Evolutionary conservation across 2,329 filamentous ascomycete species (phyloP).

Genomic region (Fusarium setosum): DNA sequence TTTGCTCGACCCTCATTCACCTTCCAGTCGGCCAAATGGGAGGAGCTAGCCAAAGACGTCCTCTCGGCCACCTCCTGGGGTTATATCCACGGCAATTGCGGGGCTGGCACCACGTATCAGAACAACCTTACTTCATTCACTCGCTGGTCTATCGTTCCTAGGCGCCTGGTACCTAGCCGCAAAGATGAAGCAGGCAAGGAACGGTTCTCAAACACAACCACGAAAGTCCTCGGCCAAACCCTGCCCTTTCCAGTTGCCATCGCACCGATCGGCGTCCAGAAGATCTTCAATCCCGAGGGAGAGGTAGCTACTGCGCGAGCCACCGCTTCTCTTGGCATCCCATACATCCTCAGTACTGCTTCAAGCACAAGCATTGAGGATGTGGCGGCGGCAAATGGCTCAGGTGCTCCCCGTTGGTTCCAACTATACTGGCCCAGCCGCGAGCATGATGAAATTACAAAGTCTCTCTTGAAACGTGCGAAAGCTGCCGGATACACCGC

Average conservation of each 20-base stretch:
- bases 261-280: constrained; percentile 10
- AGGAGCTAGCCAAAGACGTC: constrained; percentile 12
- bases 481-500: background rate
- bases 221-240: constrained; percentile 12
- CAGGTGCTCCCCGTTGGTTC: constrained; percentile 14
- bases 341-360: constrained; percentile 12
- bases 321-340: background rate
- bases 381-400: constrained; percentile 15
- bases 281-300: constrained; percentile 27
- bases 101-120: constrained; percentile 16
- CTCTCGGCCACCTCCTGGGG: constrained; percentile 30
- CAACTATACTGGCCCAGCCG: constrained; percentile 29
- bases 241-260: constrained; percentile 22
- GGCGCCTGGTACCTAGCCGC: constrained; percentile 11
- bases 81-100: constrained; percentile 27
- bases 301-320: constrained; percentile 1
- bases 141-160: constrained; percentile 11
- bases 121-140: constrained; percentile 21
- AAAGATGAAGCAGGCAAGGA: constrained; percentile 20
- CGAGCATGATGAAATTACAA: constrained; percentile 24
- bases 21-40: constrained; percentile 9
- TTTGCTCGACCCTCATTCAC: background rate
- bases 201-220: constrained; percentile 19
- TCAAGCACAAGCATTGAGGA: constrained; percentile 30
- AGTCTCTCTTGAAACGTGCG: constrained; percentile 16